phyloP scores from a whole-genome alignment of 768 basidiomycete genomes.

The Leccinum variicolor region DNA sequence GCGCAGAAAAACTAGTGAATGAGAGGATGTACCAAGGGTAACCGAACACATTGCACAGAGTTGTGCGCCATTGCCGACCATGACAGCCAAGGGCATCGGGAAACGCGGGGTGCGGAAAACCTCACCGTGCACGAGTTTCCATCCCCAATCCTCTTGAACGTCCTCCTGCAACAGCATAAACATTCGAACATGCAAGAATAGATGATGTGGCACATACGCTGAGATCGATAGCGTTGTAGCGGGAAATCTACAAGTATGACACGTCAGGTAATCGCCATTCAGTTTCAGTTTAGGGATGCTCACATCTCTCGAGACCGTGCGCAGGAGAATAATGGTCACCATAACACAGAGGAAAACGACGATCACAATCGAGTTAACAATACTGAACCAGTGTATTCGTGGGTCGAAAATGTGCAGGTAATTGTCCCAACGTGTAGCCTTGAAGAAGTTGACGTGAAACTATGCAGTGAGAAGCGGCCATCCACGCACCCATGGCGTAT shows the following conservation, averaged over 20 bases:
- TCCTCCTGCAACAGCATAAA: slow-evolving; percentile 58
- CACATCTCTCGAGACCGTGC: slow-evolving; percentile 87
- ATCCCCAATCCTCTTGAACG: slow-evolving; percentile 97
- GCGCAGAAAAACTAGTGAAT: background rate
- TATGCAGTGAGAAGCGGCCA: background rate
- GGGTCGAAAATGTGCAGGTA: slow-evolving; percentile 94
- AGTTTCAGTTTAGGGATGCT: slow-evolving; percentile 15
- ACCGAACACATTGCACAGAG: slow-evolving; percentile 80
- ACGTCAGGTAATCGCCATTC: background rate
- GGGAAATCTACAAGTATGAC: slow-evolving; percentile 23
- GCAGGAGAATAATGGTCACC: slow-evolving; percentile 87
- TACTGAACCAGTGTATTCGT: slow-evolving; percentile 93
- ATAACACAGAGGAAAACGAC: slow-evolving; percentile 88
- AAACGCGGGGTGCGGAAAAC: slow-evolving; percentile 84
- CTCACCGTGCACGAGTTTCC: slow-evolving; percentile 97
- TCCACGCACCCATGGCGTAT: slow-evolving; percentile 70
- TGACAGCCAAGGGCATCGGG: slow-evolving; percentile 74
- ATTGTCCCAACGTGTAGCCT: slow-evolving; percentile 96
- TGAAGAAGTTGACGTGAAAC: slow-evolving; percentile 15
- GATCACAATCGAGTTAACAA: slow-evolving; percentile 90
- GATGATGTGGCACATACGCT: slow-evolving; percentile 49
- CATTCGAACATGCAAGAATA: background rate
- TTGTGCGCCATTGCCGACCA: slow-evolving; percentile 72
- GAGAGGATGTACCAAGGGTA: slow-evolving; percentile 61
- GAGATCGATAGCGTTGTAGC: slow-evolving; percentile 94